Evolutionary conservation across 139 green algal species (phyloP), one percentile per base, ranked within the genome.

Genomic region (Asterochloris erici): DNA sequence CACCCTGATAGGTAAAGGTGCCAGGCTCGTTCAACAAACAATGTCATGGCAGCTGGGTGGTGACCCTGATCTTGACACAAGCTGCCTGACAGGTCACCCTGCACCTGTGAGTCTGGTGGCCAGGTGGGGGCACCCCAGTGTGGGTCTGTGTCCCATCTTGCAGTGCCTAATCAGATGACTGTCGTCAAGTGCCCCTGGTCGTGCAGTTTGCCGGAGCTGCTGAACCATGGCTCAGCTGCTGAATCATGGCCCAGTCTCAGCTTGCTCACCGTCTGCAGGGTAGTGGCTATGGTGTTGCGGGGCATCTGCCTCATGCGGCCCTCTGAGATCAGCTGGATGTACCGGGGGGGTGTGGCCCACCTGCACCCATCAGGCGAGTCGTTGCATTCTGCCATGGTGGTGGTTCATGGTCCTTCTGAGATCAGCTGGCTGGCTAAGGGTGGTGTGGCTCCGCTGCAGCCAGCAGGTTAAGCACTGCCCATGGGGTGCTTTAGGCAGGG

Each of bases 281-380:
- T 94, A 19, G 29, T 78, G 0, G 89, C 78, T 6, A 71, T 94
- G 12, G 66, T 96, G 16, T 87, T 95, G 76, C 85, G 93, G 0
- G 93, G 90, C 12, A 85, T 96, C n/a, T 96, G 93, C 85, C 73
- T 91, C 15, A 92, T 96, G 89, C 82, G 90, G 14, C 83, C 81
- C 1, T 68, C 75, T 2, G 93, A 96, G 75, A 85, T 96, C 9
- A 70, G 89, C 21, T 96, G 93, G 93, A 90, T 96, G 81, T 94
- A 91, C 79, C 73, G 86, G 0, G 86, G 87, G 14, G 90, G 89
- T 14, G 89, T 81, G 2, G 84, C 63, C 0, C 71, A 84, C 11
- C 74, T 92, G 74, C 84, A 86, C 74, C 89, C 90, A 0, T n/a
- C 83, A 77, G 81, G 79, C 13, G 27, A 54, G 15, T 19, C 68